phyloP scores from a whole-genome alignment of 345 rosid genomes.

The Bruguiera gymnorhiza region DNA sequence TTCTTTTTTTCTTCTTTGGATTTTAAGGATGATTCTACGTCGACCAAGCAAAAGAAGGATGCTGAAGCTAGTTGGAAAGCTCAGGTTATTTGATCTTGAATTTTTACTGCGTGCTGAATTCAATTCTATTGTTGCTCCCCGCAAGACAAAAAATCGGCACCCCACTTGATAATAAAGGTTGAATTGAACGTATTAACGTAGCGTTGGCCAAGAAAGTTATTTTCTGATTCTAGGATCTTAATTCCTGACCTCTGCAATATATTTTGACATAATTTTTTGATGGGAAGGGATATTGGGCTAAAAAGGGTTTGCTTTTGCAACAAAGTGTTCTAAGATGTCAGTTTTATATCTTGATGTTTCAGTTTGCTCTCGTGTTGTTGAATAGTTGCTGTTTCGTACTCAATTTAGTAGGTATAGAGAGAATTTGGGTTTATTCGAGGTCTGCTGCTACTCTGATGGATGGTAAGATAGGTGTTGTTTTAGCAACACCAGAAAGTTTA shows the following conservation, averaged over 20 bases:
- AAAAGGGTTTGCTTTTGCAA: not conserved
- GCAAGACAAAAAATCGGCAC: no score
- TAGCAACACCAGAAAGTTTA: no score
- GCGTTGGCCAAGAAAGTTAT: not conserved
- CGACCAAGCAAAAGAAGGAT: constrained; percentile 88
- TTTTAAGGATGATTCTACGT: constrained; percentile 77
- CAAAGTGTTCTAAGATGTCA: not conserved
- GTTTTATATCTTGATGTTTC: no score
- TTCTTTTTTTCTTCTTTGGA: not conserved
- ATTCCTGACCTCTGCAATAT: not conserved
- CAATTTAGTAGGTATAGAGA: no score
- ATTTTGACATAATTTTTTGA: no score
- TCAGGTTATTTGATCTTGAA: constrained; percentile 47
- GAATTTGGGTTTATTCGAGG: no score
- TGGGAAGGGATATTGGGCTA: not conserved
- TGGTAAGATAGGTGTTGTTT: no score
- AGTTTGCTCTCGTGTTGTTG: no score
- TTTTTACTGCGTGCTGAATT: not conserved
- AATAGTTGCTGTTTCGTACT: no score
- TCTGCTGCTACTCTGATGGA: no score
- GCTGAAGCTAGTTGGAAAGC: constrained; percentile 97
- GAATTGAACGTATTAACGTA: not conserved
- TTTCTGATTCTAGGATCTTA: not conserved
- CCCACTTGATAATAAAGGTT: no score
- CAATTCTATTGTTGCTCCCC: not conserved